phyloP scores from a whole-genome alignment of 2,329 filamentous ascomycete genomes.

The Coleophoma crateriformis region DNA sequence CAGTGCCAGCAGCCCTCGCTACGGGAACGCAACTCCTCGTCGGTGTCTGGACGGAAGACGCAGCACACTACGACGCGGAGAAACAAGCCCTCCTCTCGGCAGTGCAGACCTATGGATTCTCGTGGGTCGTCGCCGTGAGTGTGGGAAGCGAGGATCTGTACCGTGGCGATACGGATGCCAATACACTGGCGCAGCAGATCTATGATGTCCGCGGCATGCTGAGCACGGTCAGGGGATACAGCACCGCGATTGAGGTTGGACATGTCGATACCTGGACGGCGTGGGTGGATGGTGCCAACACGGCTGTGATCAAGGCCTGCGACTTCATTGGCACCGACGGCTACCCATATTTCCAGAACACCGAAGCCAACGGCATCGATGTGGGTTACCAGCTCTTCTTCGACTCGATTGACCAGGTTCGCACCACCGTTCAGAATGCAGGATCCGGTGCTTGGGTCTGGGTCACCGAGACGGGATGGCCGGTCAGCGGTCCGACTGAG shows the following conservation, averaged over 20 bases:
- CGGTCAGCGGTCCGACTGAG: constrained; percentile 45
- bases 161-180: constrained; percentile 39
- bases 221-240: constrained; percentile 36
- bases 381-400: constrained; percentile 50
- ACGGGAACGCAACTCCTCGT: constrained; percentile 57
- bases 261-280: constrained; percentile 67
- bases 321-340: constrained; percentile 63
- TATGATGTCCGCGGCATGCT: constrained; percentile 48
- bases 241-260: constrained; percentile 49
- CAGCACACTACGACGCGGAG: constrained; percentile 51
- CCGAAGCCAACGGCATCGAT: constrained; percentile 48
- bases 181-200: constrained; percentile 36
- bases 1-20: constrained; percentile 51
- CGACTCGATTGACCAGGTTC: constrained; percentile 24
- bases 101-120: constrained; percentile 47
- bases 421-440: constrained; percentile 31
- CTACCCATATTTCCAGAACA: constrained; percentile 61
- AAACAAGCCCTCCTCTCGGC: constrained; percentile 53
- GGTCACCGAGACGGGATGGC: constrained; percentile 64
- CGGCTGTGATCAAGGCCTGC: constrained; percentile 52
- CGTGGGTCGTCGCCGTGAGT: constrained; percentile 58
- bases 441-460: constrained; percentile 47
- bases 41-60: constrained; percentile 57
- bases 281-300: constrained; percentile 55
- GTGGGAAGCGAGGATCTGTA: constrained; percentile 66